Percentiles rank a stretch among this genome's conserved stretches.
These are phyloP conservation scores for Alternaria rosae DNA, from an alignment of 2,329 filamentous ascomycete genomes.

Conservation along the genomic window DNA sequence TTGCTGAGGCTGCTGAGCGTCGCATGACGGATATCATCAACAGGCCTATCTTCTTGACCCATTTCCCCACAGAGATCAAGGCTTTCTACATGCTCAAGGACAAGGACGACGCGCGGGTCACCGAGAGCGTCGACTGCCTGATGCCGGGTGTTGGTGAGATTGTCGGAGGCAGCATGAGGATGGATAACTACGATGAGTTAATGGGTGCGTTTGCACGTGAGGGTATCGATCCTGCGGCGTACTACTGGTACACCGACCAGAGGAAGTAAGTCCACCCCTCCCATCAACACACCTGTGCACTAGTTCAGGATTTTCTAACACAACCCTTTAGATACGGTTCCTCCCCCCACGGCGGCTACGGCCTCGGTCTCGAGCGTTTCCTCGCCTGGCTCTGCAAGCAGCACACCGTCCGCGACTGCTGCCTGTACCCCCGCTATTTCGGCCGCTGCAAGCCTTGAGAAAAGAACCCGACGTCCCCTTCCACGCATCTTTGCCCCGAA, in stretches of 20 bases:
- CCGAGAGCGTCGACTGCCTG: conserved; percentile 85
- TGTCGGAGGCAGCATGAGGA: conserved; percentile 95
- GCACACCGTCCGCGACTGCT: conserved; percentile 72
- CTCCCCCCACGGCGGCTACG: conserved; percentile 91
- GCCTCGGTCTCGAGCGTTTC: conserved; percentile 86
- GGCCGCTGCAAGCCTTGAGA: conserved; percentile 77
- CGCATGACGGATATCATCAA: conserved; percentile 98
- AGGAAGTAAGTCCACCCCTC: conserved; percentile 73
- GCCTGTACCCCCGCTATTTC: conserved; percentile 82
- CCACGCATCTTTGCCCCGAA: conserved; percentile 4
- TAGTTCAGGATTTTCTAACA: conserved; percentile 23
- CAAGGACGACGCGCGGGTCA: conserved; percentile 77
- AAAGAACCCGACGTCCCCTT: neutral
- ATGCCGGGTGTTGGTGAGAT: conserved; percentile 98
- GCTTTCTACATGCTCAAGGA: conserved; percentile 99
- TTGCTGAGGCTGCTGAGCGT: conserved; percentile 95
- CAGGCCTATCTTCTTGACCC: conserved; percentile 92
- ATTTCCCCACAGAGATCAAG: conserved; percentile 98
- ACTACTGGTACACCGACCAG: conserved; percentile 99
- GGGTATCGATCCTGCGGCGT: conserved; percentile 81
- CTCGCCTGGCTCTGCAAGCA: conserved; percentile 72
- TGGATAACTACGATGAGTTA: conserved; percentile 84
- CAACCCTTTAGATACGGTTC: conserved; percentile 75
- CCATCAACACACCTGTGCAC: neutral
- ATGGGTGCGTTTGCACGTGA: conserved; percentile 88